Evolutionary conservation across 495 filamentous ascomycete species (phyloP), one percentile per base, ranked within the genome.

Genomic region (Pyronema domesticum): DNA sequence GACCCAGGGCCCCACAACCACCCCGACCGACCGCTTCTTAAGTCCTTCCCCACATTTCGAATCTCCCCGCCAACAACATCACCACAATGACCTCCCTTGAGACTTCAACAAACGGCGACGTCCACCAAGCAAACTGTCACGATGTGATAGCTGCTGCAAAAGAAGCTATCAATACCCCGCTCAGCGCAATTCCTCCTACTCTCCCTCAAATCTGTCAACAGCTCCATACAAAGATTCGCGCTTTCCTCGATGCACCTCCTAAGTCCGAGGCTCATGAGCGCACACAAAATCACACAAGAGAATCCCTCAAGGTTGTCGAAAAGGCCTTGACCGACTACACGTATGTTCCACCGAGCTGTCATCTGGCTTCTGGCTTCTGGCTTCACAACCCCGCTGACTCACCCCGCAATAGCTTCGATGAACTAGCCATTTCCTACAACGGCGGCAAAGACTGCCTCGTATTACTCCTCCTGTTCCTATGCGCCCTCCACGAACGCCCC

Each of bases 361-460:
- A 49, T 30, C n/a, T 47, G 53, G 42, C 36, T 6, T 17, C 18
- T 3, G 9, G 37, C 33, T 36, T n/a, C 14, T 15, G 35, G 14
- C 33, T 15, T 40, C 3, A 45, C 10, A 46, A 18, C 43, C 59
- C 49, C 34, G 33, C 15, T 15, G 33, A 40, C 46, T 53, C 43
- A 58, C n/a, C 17, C 15, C 30, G 33, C 37, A 23, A 37, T 57
- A 88, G 85, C 49, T 77, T 82, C 53, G 72, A 81, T 46, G 75
- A 93, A 59, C 73, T 96, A 46, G 87, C 89, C 8, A 73, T 98
- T 55, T 93, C 93, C 46, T 98, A 95, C 67, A 98, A 98, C 60
- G 91, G 91, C 70, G 91, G 91, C 44, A 98, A 98, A 68, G 91
- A 98, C 77, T 98, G 91, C 63, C 80, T 95, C 19, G 85, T 95